Evolutionary conservation across 257 asterid genomes (phyloP).

Genomic region (Anisodus tanguticus): DNA sequence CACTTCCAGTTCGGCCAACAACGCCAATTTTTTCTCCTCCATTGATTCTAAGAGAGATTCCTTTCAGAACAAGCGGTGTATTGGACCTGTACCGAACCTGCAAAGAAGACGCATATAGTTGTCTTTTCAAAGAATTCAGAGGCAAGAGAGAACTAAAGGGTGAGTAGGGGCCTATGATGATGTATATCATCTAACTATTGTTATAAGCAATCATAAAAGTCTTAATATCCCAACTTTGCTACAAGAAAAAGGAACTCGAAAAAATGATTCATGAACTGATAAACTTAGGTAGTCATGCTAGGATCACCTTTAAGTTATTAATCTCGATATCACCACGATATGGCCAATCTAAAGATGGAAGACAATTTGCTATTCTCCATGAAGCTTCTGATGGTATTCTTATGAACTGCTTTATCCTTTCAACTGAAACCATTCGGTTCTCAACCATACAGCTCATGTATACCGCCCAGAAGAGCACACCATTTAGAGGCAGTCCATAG

Average conservation of each 20-base stretch:
- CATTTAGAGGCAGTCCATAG: constrained; percentile 63
- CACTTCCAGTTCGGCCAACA: constrained; percentile 87
- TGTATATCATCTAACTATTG: not conserved
- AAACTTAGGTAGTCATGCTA: not conserved
- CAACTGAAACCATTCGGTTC: constrained; percentile 80
- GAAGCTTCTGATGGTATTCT: constrained; percentile 70
- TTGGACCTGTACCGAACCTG: constrained; percentile 73
- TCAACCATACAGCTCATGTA: constrained; percentile 54
- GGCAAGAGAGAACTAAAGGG: not conserved
- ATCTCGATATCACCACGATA: constrained; percentile 55
- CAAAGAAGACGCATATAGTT: constrained; percentile 28
- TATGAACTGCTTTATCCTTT: constrained; percentile 71
- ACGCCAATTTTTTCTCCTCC: constrained; percentile 78
- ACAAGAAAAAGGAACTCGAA: not conserved
- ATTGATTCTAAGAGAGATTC: constrained; percentile 53
- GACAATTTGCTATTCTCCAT: constrained; percentile 48
- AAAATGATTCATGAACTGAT: not conserved
- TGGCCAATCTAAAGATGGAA: constrained; percentile 69
- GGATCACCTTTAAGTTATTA: constrained; percentile 62
- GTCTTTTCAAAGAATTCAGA: not conserved
- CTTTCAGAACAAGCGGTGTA: constrained; percentile 73
- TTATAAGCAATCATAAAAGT: not conserved
- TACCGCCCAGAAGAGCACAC: constrained; percentile 50
- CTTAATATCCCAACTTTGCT: not conserved
- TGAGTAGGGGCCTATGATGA: not conserved